Conservation (phyloP, 1,284 basidiomycete species). For the Trichosporon sp. region DNA sequence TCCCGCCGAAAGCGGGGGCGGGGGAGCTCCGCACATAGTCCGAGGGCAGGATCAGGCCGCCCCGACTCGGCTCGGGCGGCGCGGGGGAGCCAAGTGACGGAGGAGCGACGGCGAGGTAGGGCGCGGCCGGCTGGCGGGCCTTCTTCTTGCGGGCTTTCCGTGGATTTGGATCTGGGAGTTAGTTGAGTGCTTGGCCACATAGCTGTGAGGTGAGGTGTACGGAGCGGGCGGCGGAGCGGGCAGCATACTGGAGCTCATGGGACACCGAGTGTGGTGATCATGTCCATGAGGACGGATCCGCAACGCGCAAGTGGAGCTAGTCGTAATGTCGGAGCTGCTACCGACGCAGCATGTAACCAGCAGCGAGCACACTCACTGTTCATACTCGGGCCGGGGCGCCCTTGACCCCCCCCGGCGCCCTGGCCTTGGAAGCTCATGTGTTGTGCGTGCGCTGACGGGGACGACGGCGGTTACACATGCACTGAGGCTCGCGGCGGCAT, state of each 20-base stretch:
- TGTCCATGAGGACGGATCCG: too few species aligned
- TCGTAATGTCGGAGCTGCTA: too few species aligned
- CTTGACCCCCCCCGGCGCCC: not conserved
- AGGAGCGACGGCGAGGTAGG: constrained; percentile 51
- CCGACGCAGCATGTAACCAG: too few species aligned
- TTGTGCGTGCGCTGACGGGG: not conserved
- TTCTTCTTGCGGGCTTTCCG: constrained; percentile 40
- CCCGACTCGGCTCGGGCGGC: not conserved
- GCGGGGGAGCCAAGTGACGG: constrained; percentile 32
- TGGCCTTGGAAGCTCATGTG: constrained; percentile 7
- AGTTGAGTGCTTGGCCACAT: too few species aligned
- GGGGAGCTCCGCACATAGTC: constrained; percentile 35
- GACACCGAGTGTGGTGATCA: too few species aligned
- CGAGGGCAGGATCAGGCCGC: constrained; percentile 38
- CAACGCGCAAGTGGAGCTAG: not conserved
- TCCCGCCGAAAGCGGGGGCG: constrained; percentile 35
- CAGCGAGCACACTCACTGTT: not conserved
- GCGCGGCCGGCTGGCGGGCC: constrained; percentile 37
- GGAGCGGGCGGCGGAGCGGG: too few species aligned
- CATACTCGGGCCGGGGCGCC: not conserved
- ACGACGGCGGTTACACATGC: constrained; percentile 11
- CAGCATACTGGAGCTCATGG: too few species aligned
- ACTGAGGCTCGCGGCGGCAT: not conserved
- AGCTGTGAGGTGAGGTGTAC: too few species aligned
- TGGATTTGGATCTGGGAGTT: not conserved